Conservation (phyloP, 306 rosid species). For the Malus orientalis region DNA sequence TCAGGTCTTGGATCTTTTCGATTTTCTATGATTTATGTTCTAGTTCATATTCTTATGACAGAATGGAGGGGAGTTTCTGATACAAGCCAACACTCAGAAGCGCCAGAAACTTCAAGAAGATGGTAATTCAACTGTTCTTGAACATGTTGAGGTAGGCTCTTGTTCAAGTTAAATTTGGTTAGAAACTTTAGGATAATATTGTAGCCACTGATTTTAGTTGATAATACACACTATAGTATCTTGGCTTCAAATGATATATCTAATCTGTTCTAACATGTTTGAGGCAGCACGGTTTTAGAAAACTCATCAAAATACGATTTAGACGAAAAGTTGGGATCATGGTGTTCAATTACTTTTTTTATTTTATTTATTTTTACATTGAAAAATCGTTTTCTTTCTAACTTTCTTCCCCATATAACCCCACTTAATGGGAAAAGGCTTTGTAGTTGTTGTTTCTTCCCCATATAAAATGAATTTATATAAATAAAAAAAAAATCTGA, state of each 20-base stretch:
- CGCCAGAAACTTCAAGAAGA: constrained; percentile 58
- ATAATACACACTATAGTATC: background rate
- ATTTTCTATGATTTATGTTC: background rate
- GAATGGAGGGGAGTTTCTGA: constrained; percentile 65
- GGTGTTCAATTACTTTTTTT: background rate
- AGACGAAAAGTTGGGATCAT: background rate
- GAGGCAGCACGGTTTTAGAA: background rate
- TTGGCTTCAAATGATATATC: background rate
- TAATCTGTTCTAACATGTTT: background rate
- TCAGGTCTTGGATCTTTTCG: background rate
- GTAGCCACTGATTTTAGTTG: background rate
- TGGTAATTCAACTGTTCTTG: constrained; percentile 37
- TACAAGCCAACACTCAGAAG: constrained; percentile 89
- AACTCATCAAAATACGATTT: background rate
- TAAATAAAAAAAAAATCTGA: background rate
- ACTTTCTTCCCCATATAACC: background rate
- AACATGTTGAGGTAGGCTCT: constrained; percentile 64
- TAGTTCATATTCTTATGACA: constrained; percentile 13
- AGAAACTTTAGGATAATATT: background rate
- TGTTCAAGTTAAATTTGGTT: constrained; percentile 9
- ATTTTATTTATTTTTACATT: background rate
- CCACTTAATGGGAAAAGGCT: too few relatives aligned
- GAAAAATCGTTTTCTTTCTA: background rate
- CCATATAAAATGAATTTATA: background rate
- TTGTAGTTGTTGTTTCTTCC: background rate